Evolutionary conservation across 2,329 filamentous ascomycete genomes (phyloP).

Genomic region (Xylariaceae sp.): DNA sequence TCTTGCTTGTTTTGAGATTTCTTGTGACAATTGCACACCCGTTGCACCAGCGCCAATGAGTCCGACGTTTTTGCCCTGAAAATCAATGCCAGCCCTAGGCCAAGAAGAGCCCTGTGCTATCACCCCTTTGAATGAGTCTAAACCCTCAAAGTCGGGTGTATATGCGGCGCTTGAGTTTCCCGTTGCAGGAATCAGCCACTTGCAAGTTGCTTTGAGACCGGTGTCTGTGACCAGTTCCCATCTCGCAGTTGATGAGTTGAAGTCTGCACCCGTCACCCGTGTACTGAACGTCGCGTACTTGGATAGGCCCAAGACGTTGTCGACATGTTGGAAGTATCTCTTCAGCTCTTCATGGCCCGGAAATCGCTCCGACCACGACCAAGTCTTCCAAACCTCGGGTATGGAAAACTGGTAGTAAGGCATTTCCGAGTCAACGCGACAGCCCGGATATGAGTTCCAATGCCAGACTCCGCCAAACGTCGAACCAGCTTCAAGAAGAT

Average conservation of each 20-base stretch:
- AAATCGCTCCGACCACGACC: constrained; percentile 54
- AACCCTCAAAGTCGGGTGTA: constrained; percentile 56
- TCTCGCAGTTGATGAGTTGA: constrained; percentile 42
- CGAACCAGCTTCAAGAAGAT: constrained; percentile 48
- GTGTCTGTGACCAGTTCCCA: constrained; percentile 51
- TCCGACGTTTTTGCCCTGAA: constrained; percentile 55
- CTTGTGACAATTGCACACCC: constrained; percentile 55
- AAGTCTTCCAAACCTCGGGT: constrained; percentile 50
- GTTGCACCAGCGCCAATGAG: constrained; percentile 63
- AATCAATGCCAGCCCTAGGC: constrained; percentile 54
- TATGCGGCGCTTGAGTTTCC: constrained; percentile 48
- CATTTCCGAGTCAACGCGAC: constrained; percentile 50
- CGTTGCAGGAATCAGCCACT: constrained; percentile 50
- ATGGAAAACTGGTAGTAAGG: constrained; percentile 52
- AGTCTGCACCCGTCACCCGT: constrained; percentile 49
- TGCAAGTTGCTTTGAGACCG: constrained; percentile 46
- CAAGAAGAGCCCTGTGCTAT: constrained; percentile 59
- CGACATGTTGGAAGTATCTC: constrained; percentile 57
- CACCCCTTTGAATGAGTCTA: constrained; percentile 56
- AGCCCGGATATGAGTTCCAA: constrained; percentile 55
- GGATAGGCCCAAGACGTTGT: constrained; percentile 50
- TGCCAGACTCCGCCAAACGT: constrained; percentile 52
- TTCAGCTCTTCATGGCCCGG: constrained; percentile 50
- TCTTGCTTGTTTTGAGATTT: constrained; percentile 35
- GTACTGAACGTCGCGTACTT: constrained; percentile 57